Conservation (phyloP, 495 filamentous ascomycete genomes). For the Cercophora newfieldiana region DNA sequence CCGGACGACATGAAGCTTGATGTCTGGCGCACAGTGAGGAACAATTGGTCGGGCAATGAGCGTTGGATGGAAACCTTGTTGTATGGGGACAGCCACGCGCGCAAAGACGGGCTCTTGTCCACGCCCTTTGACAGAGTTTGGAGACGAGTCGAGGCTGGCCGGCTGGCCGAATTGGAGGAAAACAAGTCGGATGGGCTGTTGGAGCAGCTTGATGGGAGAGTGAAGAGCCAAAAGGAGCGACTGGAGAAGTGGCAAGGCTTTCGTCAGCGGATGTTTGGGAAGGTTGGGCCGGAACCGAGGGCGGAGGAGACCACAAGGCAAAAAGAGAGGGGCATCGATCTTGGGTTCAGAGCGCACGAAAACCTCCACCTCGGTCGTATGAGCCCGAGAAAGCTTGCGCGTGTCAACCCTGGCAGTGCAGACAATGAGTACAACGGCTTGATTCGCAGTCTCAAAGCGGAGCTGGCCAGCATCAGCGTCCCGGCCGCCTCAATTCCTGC, state of each 20-base stretch:
- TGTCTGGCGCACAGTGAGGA: slow-evolving; percentile 55
- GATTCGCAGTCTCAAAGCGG: slow-evolving; percentile 40
- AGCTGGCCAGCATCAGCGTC: slow-evolving; percentile 37
- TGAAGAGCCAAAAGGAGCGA: slow-evolving; percentile 61
- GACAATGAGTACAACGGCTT: slow-evolving; percentile 47
- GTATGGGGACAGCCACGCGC: slow-evolving; percentile 59
- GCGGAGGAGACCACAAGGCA: slow-evolving; percentile 18
- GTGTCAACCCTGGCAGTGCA: slow-evolving; percentile 19
- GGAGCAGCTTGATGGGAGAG: slow-evolving; percentile 61
- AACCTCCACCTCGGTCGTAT: slow-evolving; percentile 33
- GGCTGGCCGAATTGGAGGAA: slow-evolving; percentile 51
- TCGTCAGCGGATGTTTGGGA: slow-evolving; percentile 49
- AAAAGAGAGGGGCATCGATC: slow-evolving; percentile 43
- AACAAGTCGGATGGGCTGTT: slow-evolving; percentile 49
- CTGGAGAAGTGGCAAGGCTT: slow-evolving; percentile 74
- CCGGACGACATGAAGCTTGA: slow-evolving; percentile 42
- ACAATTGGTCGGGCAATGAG: slow-evolving; percentile 73
- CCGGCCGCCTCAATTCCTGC: slow-evolving; percentile 11
- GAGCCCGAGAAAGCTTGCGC: slow-evolving; percentile 31
- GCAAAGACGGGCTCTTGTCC: slow-evolving; percentile 63
- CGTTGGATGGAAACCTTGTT: slow-evolving; percentile 68
- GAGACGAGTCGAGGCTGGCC: slow-evolving; percentile 57
- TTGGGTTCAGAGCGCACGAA: slow-evolving; percentile 53
- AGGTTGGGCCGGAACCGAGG: slow-evolving; percentile 26
- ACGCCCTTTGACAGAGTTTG: slow-evolving; percentile 67